A percentile compares a stretch with the other conserved stretches of the same genome.
Evolutionary conservation across 176 grass and related monocot genomes (phyloP).

Genomic region (Zoysia pacifica): DNA sequence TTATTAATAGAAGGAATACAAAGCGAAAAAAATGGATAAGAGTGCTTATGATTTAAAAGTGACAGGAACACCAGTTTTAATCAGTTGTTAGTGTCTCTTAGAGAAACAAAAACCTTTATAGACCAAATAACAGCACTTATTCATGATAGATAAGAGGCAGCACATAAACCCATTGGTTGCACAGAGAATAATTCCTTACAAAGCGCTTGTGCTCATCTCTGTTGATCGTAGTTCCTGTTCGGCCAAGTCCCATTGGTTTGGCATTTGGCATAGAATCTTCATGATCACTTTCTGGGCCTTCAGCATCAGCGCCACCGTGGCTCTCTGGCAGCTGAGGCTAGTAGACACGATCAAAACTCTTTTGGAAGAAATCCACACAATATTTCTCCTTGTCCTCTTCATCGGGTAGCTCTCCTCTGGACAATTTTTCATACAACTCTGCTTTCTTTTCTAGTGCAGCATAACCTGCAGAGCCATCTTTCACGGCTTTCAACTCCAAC

Average conservation of each 20-base stretch:
- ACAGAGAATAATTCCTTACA: conserved; percentile 73
- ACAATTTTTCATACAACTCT: conserved; percentile 80
- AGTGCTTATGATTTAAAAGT: not conserved
- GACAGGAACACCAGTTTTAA: not conserved
- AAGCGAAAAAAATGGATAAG: no score
- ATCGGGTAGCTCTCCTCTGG: conserved; percentile 74
- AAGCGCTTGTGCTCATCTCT: conserved; percentile 89
- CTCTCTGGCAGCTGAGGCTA: conserved; percentile 49
- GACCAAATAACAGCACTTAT: not conserved
- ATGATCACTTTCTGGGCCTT: conserved; percentile 50
- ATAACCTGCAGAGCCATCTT: conserved; percentile 76
- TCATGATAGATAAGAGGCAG: not conserved
- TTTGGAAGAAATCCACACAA: conserved; percentile 96
- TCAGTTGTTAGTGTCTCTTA: not conserved
- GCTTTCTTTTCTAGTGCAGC: conserved; percentile 90
- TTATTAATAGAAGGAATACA: no score
- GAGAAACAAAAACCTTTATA: not conserved
- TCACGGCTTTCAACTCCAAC: conserved; percentile 86
- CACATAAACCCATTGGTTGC: not conserved
- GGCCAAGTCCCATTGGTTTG: conserved; percentile 70
- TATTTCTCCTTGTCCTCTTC: conserved; percentile 96
- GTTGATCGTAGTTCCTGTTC: conserved; percentile 50
- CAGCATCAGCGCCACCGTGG: conserved; percentile 22
- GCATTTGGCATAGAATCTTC: conserved; percentile 49
- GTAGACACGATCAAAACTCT: conserved; percentile 56